phyloP scores from a whole-genome alignment of 805 yeast genomes.

The Helenozyma baotianmanensis region DNA sequence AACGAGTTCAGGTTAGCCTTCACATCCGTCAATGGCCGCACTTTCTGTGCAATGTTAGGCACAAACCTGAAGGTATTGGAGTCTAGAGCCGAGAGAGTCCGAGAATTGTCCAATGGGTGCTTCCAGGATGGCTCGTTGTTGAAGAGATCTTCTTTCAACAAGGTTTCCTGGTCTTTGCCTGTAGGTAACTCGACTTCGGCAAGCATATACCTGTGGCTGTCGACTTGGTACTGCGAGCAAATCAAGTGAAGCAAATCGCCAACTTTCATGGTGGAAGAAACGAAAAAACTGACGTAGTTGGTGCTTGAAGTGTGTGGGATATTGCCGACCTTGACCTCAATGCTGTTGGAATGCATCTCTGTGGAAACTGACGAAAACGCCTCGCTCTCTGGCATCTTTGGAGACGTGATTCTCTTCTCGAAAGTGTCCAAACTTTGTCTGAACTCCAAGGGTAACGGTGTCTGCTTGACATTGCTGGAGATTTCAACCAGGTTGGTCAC shows the following conservation, averaged over 20 bases:
- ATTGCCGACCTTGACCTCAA: constrained; percentile 12
- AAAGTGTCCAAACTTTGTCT: constrained; percentile 20
- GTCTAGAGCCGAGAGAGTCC: constrained; percentile 5
- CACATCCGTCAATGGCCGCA: constrained; percentile 12
- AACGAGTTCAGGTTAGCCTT: constrained; percentile 8
- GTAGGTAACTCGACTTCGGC: constrained; percentile 11
- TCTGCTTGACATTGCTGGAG: constrained; percentile 41
- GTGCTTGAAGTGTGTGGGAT: constrained; percentile 9
- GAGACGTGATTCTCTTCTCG: constrained; percentile 7
- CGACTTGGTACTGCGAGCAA: constrained; percentile 27
- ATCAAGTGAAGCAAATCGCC: constrained; percentile 17
- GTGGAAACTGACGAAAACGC: too few species aligned
- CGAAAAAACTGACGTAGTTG: constrained; percentile 12
- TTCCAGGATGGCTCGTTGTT: constrained; percentile 2
- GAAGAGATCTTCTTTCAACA: constrained; percentile 1
- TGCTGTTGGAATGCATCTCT: constrained; percentile 1
- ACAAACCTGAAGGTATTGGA: constrained; percentile 18
- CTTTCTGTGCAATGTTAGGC: constrained; percentile 8
- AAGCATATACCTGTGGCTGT: constrained; percentile 22
- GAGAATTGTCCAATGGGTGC: constrained; percentile 5
- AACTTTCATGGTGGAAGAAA: constrained; percentile 12
- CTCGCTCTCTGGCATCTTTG: constrained; percentile 1
- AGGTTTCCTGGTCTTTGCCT: not conserved
- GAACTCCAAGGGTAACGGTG: constrained; percentile 52
- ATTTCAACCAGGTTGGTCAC: constrained; percentile 46